Conservation (phyloP, 345 rosid species). For the Gossypium anomalum region DNA sequence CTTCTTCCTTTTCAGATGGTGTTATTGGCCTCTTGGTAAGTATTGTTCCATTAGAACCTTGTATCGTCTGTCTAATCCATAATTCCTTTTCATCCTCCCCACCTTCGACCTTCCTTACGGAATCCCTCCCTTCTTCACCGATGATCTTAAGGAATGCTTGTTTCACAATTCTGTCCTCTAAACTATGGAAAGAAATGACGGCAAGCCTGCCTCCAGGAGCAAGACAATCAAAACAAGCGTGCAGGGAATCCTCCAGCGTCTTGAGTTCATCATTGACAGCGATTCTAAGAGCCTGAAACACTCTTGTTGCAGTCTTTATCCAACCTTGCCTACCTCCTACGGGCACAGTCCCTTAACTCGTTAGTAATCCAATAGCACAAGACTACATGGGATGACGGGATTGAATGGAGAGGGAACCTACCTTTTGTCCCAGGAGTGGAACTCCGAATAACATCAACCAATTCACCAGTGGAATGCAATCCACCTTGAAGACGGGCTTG, state of each 20-base stretch:
- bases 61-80: slow-evolving; percentile 63
- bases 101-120: slow-evolving; percentile 17
- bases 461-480: slow-evolving; percentile 77
- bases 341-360: neutral
- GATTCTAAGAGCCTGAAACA: slow-evolving; percentile 85
- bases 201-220: slow-evolving; percentile 90
- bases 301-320: slow-evolving; percentile 94
- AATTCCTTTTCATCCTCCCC: slow-evolving; percentile 32
- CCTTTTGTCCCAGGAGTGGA: slow-evolving; percentile 49
- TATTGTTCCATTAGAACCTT: slow-evolving; percentile 58
- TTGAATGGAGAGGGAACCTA: slow-evolving; percentile 15
- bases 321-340: slow-evolving; percentile 90
- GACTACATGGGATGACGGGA: neutral
- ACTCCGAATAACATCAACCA: slow-evolving; percentile 55
- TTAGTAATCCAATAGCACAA: neutral
- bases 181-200: slow-evolving; percentile 89
- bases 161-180: slow-evolving; percentile 90
- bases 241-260: slow-evolving; percentile 61
- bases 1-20: slow-evolving; percentile 80
- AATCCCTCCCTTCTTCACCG: slow-evolving; percentile 14
- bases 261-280: slow-evolving; percentile 93
- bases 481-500: slow-evolving; percentile 67
- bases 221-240: slow-evolving; percentile 68
- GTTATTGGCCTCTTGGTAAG: slow-evolving; percentile 90
- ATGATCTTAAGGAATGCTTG: slow-evolving; percentile 79